Evolutionary conservation across 371 early-diverging fungal genomes (phyloP), one percentile per base, ranked within the genome.

Genomic region (Chytridium lagenaria): DNA sequence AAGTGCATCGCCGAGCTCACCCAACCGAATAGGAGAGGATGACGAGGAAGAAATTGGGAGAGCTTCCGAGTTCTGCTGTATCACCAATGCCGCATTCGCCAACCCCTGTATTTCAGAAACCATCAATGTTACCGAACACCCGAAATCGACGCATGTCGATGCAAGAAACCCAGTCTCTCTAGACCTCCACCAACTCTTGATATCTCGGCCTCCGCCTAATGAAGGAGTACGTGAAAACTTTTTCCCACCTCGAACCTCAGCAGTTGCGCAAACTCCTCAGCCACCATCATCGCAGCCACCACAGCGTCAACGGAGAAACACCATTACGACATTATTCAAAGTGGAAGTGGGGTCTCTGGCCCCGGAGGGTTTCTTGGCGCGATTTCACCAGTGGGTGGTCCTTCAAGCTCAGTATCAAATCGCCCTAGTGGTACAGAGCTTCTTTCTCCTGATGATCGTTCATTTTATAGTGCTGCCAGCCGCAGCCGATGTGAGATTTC

Each of bases 71-170:
- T 10, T 26, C 55, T 5, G 30, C 16, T 28, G 55, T 55, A 28
- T 10, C n/a, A 26, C 5, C 10, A 16, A 7, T 26, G 19, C 55
- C 55, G 10, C 19, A 5, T 7, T 26, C 55, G 10, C 55, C 10
- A 7, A 5, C 7, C 55, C 55, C 26, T 28, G 16, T 7, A 5
- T 26, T 31, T 36, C 63, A 36, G 16, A 31, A 26, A 2, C 37
- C 16, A 28, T 30, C 63, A 36, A 28, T 10, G 34, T 36, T 12
- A 2, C 36, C 63, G 12, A 12, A 31, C 36, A 31, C 19, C 63
- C 36, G 34, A 12, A 3, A 63, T 37, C 63, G 63, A 16, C 30
- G 63, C 2, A 63, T 63, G 63, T 63, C 63, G 10, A 63, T 63
- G 63, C 63, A 63, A 36, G 63, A 63, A 26, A 55, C 55, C 10